phyloP scores from a whole-genome alignment of 2,329 filamentous ascomycete genomes.

The Gnomoniopsis smithogilvyi region DNA sequence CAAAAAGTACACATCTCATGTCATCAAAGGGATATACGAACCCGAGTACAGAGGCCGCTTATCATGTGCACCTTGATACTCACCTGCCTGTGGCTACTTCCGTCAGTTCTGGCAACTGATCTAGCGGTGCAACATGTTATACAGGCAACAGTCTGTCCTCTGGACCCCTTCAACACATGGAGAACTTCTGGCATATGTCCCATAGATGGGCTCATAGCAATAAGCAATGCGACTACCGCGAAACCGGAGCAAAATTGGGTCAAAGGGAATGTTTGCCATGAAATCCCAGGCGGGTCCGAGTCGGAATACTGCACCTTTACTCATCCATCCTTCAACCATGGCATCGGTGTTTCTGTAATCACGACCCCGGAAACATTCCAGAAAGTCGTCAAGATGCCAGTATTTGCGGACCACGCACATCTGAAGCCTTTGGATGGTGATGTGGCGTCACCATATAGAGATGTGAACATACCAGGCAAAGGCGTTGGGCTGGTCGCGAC shows the following conservation, averaged over 20 bases:
- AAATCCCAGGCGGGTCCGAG: slow-evolving; percentile 5
- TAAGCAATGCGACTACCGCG: neutral
- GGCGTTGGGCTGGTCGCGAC: slow-evolving; percentile 30
- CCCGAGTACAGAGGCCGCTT: no score
- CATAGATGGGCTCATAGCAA: neutral
- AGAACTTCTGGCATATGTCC: neutral
- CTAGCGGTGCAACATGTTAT: neutral
- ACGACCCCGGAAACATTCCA: slow-evolving; percentile 24
- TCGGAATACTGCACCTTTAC: slow-evolving; percentile 25
- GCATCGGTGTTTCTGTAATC: slow-evolving; percentile 26
- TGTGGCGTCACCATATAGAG: slow-evolving; percentile 17
- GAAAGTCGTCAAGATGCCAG: slow-evolving; percentile 15
- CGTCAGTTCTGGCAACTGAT: neutral
- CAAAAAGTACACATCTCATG: no score
- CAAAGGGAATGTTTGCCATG: slow-evolving; percentile 15
- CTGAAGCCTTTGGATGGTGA: neutral
- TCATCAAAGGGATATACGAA: no score
- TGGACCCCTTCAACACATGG: neutral
- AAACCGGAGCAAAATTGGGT: neutral
- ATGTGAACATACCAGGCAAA: slow-evolving; percentile 27
- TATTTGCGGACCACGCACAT: neutral
- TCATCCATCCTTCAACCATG: slow-evolving; percentile 22
- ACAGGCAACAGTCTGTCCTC: neutral
- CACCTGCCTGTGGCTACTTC: neutral
- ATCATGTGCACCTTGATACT: neutral